Conservation (phyloP, 768 basidiomycete genomes). For the Trametes maxima region DNA sequence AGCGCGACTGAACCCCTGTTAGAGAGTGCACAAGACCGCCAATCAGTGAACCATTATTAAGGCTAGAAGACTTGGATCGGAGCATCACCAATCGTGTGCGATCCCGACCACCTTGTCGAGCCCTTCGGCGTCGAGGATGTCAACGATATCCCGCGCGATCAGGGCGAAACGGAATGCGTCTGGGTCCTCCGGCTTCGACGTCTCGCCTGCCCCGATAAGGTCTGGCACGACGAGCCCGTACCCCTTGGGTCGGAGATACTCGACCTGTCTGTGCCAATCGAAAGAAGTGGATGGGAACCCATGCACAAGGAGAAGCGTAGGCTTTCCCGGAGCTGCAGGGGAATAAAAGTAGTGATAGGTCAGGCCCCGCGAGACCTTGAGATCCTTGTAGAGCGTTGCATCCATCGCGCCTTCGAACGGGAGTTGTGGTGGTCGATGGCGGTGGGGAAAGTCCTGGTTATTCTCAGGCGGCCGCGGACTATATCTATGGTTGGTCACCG, state of each 20-base stretch:
- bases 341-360: constrained; percentile 40
- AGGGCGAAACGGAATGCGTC: constrained; percentile 28
- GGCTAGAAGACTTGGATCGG: too few relatives aligned
- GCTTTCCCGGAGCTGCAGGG: constrained; percentile 31
- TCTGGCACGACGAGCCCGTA: constrained; percentile 19
- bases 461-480: too few relatives aligned
- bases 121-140: constrained; percentile 36
- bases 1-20: not conserved
- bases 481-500: too few relatives aligned
- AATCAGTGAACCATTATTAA: too few relatives aligned
- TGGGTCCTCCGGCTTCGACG: constrained; percentile 42
- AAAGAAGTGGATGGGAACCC: constrained; percentile 45
- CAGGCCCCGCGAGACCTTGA: constrained; percentile 34
- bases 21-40: too few relatives aligned
- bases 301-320: constrained; percentile 47
- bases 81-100: constrained; percentile 37
- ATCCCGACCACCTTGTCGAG: constrained; percentile 35
- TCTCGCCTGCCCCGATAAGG: constrained; percentile 39
- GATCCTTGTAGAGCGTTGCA: constrained; percentile 34
- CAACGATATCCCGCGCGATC: constrained; percentile 36
- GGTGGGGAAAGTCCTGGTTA: too few relatives aligned
- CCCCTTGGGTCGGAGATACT: constrained; percentile 41
- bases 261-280: constrained; percentile 46
- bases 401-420: constrained; percentile 20
- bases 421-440: too few relatives aligned